Evolutionary conservation across 352 stramenopile species (phyloP), one percentile per base, ranked within the genome.

Genomic region (Phytophthora brassicae): DNA sequence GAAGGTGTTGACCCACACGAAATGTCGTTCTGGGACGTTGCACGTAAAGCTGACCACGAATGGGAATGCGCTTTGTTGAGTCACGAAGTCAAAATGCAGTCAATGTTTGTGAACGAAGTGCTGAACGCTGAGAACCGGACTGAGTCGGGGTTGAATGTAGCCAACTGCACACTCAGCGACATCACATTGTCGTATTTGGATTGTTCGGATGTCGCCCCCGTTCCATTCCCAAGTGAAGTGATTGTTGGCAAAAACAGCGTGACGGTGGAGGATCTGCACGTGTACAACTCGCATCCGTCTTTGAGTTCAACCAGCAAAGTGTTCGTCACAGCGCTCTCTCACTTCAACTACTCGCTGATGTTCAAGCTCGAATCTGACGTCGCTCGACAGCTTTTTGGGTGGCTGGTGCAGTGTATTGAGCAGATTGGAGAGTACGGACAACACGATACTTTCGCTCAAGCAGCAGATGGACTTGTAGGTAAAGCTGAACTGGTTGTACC

Each of bases 261-360:
- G 31, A 66, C 60, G 0, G 58, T 86, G 41, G 77, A 81, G 36
- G 68, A 70, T 8, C 44, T 86, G 20, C 76, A 88, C 38, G 66
- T 85, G 23, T 88, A 86, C 61, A 86, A 68, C 33, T 81, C 79
- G 43, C 60, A 82, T 24, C 76, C 79, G 26, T 85, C 76, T 19
- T 69, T 88, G 12, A 65, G 74, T 45, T 75, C 79, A 11, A 79
- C 76, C 17, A 73, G 63, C 53, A 84, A 77, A 56, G 38, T 88
- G 13, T 86, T 77, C 57, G 49, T 84, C 44, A 80, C 72, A 42
- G 72, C 70, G 0, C 71, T 83, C 13, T 73, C 72, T 43, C 56
- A 67, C 17, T 89, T 89, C 59, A 74, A 82, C 54, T 89, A 87
- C 56, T 70, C 77, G 17, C 70, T 89, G 46, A 89, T 89, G 79